A percentile compares a stretch with the other conserved stretches of the same genome.
Conservation (phyloP, 1,284 basidiomycete genomes). For the Marasmius fiardii region DNA sequence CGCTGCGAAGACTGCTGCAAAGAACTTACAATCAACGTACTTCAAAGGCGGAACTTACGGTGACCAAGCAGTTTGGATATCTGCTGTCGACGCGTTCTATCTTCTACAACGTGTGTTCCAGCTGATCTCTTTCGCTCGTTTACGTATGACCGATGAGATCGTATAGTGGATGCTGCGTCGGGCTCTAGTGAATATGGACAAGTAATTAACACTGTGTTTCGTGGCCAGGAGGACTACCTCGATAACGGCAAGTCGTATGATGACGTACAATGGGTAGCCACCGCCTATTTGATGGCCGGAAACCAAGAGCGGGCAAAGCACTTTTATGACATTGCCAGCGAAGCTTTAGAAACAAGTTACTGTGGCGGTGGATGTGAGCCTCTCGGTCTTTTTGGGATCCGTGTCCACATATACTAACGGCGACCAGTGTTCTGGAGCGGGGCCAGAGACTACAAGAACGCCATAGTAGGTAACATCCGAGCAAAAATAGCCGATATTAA, state of each 20-base stretch:
- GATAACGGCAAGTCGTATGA: slow-evolving; percentile 19
- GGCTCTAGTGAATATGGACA: slow-evolving; percentile 13
- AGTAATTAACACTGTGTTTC: slow-evolving; percentile 19
- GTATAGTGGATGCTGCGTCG: slow-evolving; percentile 15
- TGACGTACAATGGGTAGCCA: slow-evolving; percentile 21
- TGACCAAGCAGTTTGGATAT: slow-evolving; percentile 18
- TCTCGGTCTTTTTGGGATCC: neutral
- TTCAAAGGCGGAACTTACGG: slow-evolving; percentile 14
- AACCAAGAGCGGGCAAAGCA: slow-evolving; percentile 16
- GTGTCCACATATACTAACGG: neutral
- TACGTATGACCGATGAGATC: neutral
- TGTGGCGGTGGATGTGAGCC: slow-evolving; percentile 16
- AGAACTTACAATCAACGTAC: slow-evolving; percentile 18
- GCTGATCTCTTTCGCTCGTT: neutral
- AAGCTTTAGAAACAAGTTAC: slow-evolving; percentile 4
- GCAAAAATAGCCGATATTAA: neutral
- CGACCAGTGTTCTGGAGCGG: slow-evolving; percentile 18
- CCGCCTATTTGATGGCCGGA: slow-evolving; percentile 17
- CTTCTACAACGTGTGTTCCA: slow-evolving; percentile 15
- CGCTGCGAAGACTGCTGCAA: slow-evolving; percentile 17
- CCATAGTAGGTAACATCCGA: slow-evolving; percentile 13
- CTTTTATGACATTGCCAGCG: slow-evolving; percentile 19
- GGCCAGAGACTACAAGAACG: slow-evolving; percentile 19
- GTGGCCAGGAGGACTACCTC: slow-evolving; percentile 15
- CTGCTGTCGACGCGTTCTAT: slow-evolving; percentile 17